Base-by-base conservation (phyloP, 2,329 filamentous ascomycete genomes). In the Drechslerella dactyloides region DNA sequence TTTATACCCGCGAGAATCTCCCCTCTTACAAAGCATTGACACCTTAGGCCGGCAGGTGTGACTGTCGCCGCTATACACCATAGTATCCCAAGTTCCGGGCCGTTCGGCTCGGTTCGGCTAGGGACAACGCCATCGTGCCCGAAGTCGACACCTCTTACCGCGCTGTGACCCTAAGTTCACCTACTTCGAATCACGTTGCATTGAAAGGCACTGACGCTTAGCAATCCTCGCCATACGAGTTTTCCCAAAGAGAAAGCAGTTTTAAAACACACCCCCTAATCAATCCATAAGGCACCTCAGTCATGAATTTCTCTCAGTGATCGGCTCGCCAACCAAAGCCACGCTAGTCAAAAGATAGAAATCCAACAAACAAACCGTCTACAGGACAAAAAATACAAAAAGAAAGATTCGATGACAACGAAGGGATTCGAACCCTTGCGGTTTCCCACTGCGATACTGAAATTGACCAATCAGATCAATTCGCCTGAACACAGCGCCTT, bases 381-480 rank as follows among this genome's bases (percentile, higher is more conserved):
- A n/a, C n/a, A n/a, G 11, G 35, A 3, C 11, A 1, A 56, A 54
- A 53, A 58, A 68, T 21, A 56, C 35, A 30, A 17, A 58, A 62
- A 57, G 57, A 69, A 48, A 48, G n/a, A n/a, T n/a, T 17, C n/a
- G 27, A 46, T 73, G 70, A 65, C 66, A 74, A 69, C 70, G 56
- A 63, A 65, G 62, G 59, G 70, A 69, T 74, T 75, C 74, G 74
- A 75, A 75, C 73, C 57, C 70, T 73, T 73, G 73, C 74, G 73
- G 68, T 73, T 75, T 66, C 73, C 68, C 68, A 75, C 74, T 75
- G 74, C 68, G 74, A 74, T 73, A 73, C 66, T 74, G 63, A 75
- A 74, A 68, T 73, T 54, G 33, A 55, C 60, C 55, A 57, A 61
- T 70, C 23, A 61, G 68, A 72, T 59, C 55, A 37, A 61, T 70